Evolutionary conservation across 768 basidiomycete species (phyloP), one percentile per base, ranked within the genome.

Genomic region (Exsudoporus frostii): DNA sequence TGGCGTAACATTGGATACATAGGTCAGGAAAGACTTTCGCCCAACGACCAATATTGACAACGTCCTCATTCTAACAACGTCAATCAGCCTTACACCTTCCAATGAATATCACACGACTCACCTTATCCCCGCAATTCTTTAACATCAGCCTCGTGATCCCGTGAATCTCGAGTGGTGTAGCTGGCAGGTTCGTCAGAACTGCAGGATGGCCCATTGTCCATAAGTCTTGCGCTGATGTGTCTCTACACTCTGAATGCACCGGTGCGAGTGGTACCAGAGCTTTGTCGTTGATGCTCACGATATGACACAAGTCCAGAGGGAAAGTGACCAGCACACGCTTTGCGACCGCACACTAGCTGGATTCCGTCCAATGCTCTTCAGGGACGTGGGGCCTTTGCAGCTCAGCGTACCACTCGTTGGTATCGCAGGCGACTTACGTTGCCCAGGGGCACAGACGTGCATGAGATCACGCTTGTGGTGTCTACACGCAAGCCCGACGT

Each of bases 261-360:
- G 37, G 30, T 7, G 6, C 34, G 2, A 2, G 20, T 24, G 1
- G 19, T 7, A 5, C 40, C 10, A 34, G 32, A 7, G 40, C 60
- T 19, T 4, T 39, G 2, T 49, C 65, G 14, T 77, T 79, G 57
- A 58, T 70, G 24, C 58, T 85, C 9, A 86, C 85, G 9, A 79
- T 87, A 68, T 76, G 81, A n/a, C 71, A 79, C 58, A 84, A 82
- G 60, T 74, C 72, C 0, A 79, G 77, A 2, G 85, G 84, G 1
- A 64, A 67, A 0, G 75, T 85, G 17, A 86, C 85, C 0, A 75
- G 76, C 1, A 74, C 78, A 0, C 64, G 86, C 17, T 84, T 85
- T 55, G 64, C 52, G 19, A 75, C 86, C 43, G 75, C 76, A 5
- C 67, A 68, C 33, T 76, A 75, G 56, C 57, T 13, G 66, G 75